phyloP scores from a whole-genome alignment of 1,284 basidiomycete genomes.

The Ganoderma resinaceum region DNA sequence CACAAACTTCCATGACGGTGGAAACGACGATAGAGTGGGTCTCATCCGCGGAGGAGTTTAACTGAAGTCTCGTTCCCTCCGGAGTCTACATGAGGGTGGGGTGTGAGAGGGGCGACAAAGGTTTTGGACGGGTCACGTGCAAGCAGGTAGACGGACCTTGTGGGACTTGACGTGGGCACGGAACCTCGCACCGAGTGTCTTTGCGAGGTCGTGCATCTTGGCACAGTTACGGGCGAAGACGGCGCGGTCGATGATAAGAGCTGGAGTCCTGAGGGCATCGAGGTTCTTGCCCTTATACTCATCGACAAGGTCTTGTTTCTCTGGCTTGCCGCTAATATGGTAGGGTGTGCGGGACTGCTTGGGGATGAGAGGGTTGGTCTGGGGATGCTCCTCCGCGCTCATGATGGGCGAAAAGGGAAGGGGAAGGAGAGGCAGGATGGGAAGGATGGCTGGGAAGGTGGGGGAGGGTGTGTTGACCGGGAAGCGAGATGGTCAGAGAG shows the following conservation, averaged over 20 bases:
- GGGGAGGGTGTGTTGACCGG: background rate
- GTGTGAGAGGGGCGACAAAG: background rate
- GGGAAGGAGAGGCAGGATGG: background rate
- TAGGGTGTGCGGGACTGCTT: slow-evolving; percentile 50
- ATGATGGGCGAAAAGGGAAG: slow-evolving; percentile 18
- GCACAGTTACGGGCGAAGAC: slow-evolving; percentile 78
- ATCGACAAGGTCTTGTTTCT: slow-evolving; percentile 62
- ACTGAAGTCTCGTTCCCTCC: slow-evolving; percentile 76
- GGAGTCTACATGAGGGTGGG: slow-evolving; percentile 55
- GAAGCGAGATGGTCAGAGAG: background rate
- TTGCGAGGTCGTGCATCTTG: slow-evolving; percentile 70
- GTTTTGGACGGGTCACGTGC: background rate
- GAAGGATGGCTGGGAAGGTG: background rate
- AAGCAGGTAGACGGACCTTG: slow-evolving; percentile 55
- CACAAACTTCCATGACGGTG: slow-evolving; percentile 83
- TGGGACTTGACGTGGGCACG: slow-evolving; percentile 88
- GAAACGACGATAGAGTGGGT: slow-evolving; percentile 76
- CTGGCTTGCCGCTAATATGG: slow-evolving; percentile 48
- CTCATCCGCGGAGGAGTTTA: slow-evolving; percentile 58
- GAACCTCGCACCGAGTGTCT: slow-evolving; percentile 72
- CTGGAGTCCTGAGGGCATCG: slow-evolving; percentile 74
- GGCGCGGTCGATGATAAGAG: slow-evolving; percentile 77
- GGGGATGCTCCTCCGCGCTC: slow-evolving; percentile 28
- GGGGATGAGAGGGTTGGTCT: slow-evolving; percentile 28
- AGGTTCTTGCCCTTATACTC: slow-evolving; percentile 70